Percentiles rank a stretch among this genome's conserved stretches.
These are phyloP conservation scores for Thraustotheca clavata DNA, from an alignment of 352 stramenopile genomes.

Conservation along the genomic window DNA sequence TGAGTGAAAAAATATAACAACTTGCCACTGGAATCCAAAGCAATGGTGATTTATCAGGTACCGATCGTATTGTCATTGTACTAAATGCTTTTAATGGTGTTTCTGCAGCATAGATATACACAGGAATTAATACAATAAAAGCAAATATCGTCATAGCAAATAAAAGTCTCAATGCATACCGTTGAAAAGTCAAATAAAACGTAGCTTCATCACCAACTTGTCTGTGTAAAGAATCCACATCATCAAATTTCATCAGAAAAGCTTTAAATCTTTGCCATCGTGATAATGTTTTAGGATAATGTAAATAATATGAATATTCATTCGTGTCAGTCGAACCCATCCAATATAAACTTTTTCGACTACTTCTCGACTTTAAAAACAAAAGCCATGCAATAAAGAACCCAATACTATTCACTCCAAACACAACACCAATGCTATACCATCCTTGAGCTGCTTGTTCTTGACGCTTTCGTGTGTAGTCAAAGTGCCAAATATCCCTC, in stretches of 20 bases:
- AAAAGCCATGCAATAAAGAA: conserved; percentile 10
- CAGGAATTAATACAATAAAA: conserved; percentile 53
- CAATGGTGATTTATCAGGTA: conserved; percentile 68
- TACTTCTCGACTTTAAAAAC: conserved; percentile 9
- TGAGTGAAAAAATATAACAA: conserved; percentile 67
- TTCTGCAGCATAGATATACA: conserved; percentile 49
- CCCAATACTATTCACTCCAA: conserved; percentile 6
- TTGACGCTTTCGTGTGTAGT: conserved; percentile 17
- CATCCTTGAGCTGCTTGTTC: conserved; percentile 19
- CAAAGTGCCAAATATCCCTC: conserved; percentile 20
- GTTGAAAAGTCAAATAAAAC: conserved; percentile 79
- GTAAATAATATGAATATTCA: neutral
- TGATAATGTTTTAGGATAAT: neutral
- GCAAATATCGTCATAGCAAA: conserved; percentile 51
- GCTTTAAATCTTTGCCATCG: conserved; percentile 1
- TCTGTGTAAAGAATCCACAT: conserved; percentile 6
- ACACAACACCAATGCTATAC: conserved; percentile 14
- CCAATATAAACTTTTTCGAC: conserved; percentile 16
- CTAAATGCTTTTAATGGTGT: conserved; percentile 21
- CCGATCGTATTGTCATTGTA: conserved; percentile 40
- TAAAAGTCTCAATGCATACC: conserved; percentile 63
- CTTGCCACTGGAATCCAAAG: conserved; percentile 66
- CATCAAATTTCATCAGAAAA: neutral
- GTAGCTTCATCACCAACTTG: conserved; percentile 61
- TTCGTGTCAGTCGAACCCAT: neutral